Evolutionary conservation across 352 stramenopile species (phyloP).

Genomic region (Globisporangium cylindrosporum): DNA sequence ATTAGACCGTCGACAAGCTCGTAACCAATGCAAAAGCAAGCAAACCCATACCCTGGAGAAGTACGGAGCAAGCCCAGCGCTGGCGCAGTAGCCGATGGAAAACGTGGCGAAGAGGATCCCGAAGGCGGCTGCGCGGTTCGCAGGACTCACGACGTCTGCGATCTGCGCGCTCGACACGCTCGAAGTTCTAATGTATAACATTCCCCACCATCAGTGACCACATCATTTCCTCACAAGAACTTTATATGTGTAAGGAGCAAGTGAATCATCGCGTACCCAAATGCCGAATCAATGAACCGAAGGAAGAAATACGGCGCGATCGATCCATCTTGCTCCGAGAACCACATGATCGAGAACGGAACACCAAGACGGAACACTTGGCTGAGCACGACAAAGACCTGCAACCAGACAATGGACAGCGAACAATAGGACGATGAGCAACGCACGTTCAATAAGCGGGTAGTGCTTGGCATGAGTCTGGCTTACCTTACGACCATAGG

Average conservation of each 20-base stretch:
- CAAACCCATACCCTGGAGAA: slow-evolving; percentile 38
- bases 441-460: neutral
- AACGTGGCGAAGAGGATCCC: slow-evolving; percentile 53
- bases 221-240: neutral
- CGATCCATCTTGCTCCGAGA: slow-evolving; percentile 46
- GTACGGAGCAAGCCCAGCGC: slow-evolving; percentile 47
- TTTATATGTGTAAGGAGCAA: neutral
- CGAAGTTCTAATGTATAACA: slow-evolving; percentile 31
- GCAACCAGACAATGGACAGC: neutral
- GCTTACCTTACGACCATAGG: slow-evolving; percentile 72
- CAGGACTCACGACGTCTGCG: slow-evolving; percentile 53
- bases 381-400: slow-evolving; percentile 72
- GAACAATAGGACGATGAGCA: neutral
- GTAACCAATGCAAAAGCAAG: neutral
- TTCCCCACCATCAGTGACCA: neutral
- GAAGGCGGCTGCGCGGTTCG: slow-evolving; percentile 54
- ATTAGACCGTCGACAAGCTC: too few species aligned
- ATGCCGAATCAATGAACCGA: slow-evolving; percentile 48
- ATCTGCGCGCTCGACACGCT: slow-evolving; percentile 58
- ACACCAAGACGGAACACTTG: slow-evolving; percentile 56
- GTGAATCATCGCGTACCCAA: slow-evolving; percentile 30
- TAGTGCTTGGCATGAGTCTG: neutral
- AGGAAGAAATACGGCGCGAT: slow-evolving; percentile 66
- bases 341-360: slow-evolving; percentile 72
- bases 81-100: slow-evolving; percentile 55